Conservation (phyloP, 1,284 basidiomycete genomes). For the Rhodotorula sp. region DNA sequence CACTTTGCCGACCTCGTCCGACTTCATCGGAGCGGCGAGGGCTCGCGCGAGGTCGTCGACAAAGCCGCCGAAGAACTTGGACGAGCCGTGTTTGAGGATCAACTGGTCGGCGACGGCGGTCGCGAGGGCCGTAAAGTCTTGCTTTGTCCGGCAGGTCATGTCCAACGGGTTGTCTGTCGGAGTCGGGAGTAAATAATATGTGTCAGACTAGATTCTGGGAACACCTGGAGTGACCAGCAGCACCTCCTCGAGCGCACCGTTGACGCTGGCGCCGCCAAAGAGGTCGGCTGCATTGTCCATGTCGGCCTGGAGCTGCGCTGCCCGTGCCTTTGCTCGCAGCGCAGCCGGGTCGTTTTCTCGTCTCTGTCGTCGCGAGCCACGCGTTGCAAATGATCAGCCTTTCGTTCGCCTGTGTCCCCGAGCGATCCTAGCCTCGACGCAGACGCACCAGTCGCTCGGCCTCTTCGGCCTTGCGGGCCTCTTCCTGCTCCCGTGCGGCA, state of each 20-base stretch:
- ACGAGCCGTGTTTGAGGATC: conserved; percentile 71
- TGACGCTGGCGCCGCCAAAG: conserved; percentile 67
- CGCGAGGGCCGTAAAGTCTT: conserved; percentile 75
- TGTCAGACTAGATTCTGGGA: neutral
- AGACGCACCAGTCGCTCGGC: conserved; percentile 53
- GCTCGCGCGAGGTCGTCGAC: conserved; percentile 76
- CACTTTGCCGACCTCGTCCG: conserved; percentile 83
- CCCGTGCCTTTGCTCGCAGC: conserved; percentile 65
- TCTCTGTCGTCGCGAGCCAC: neutral
- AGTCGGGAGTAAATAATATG: neutral
- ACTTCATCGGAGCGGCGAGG: conserved; percentile 70
- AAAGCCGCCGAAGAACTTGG: conserved; percentile 76
- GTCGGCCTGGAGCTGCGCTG: conserved; percentile 79
- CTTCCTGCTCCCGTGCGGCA: conserved; percentile 75
- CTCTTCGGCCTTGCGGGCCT: conserved; percentile 52
- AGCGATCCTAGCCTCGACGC: too few species aligned
- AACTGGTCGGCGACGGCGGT: conserved; percentile 68
- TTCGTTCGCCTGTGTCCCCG: neutral
- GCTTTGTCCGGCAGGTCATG: conserved; percentile 68
- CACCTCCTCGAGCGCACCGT: conserved; percentile 56
- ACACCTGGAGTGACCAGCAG: neutral
- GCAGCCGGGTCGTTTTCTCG: conserved; percentile 70
- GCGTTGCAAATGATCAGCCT: neutral
- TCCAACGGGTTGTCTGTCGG: conserved; percentile 28
- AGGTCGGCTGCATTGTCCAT: conserved; percentile 76